These are phyloP conservation scores for Thermothielavioides terrestris DNA, from an alignment of 495 filamentous ascomycete genomes.

Conservation along the genomic window DNA sequence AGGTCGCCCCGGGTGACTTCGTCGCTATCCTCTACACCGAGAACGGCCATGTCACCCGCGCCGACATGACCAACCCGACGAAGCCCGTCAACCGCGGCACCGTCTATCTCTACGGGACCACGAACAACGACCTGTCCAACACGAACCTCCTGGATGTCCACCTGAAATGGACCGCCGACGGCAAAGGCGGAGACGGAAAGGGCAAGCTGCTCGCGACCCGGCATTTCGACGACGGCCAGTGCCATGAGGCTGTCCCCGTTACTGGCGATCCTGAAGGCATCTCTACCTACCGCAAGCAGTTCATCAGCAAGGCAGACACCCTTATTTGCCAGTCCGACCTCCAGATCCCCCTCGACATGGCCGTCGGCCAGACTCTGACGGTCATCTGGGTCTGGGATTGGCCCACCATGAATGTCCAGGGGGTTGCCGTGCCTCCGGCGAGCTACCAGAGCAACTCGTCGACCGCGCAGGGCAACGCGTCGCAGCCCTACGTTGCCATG, in stretches of 20 bases:
- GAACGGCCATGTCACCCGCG: constrained; percentile 78
- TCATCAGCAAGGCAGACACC: constrained; percentile 38
- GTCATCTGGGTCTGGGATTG: constrained; percentile 95
- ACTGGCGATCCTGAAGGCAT: constrained; percentile 34
- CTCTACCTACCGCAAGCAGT: constrained; percentile 42
- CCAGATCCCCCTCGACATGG: constrained; percentile 50
- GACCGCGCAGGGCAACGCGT: too few species aligned
- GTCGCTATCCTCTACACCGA: constrained; percentile 72
- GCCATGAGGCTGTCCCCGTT: constrained; percentile 54
- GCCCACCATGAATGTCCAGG: constrained; percentile 40
- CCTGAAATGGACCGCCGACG: constrained; percentile 62
- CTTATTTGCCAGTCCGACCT: constrained; percentile 75
- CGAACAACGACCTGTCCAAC: constrained; percentile 35
- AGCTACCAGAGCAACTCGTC: constrained; percentile 14
- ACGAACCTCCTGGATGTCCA: constrained; percentile 64
- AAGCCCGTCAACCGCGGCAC: constrained; percentile 65
- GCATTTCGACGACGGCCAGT: constrained; percentile 76
- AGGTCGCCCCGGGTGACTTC: constrained; percentile 56
- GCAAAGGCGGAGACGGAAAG: constrained; percentile 64
- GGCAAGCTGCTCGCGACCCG: constrained; percentile 64
- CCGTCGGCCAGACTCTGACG: constrained; percentile 50
- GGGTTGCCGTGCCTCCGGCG: constrained; percentile 22
- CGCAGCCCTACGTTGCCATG: constrained; percentile 37
- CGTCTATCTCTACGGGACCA: constrained; percentile 78
- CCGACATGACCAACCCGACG: constrained; percentile 38